Conservation (phyloP, 2,329 filamentous ascomycete species). For the Pseudopyrenochaeta lycopersici region DNA sequence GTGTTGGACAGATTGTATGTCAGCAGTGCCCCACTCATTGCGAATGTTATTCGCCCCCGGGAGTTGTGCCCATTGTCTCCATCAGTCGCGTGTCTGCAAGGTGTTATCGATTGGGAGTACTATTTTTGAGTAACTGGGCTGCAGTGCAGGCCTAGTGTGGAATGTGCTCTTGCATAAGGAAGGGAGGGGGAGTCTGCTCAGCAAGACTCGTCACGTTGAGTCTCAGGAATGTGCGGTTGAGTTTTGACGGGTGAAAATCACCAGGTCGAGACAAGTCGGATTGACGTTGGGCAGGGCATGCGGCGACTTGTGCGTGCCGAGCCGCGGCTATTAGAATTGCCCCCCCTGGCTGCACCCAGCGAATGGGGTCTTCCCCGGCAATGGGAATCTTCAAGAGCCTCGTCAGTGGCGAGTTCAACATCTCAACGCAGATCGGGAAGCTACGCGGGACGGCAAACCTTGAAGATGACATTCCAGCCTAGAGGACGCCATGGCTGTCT, state of each 20-base stretch:
- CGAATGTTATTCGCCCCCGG: not conserved
- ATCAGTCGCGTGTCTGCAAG: conserved; percentile 4
- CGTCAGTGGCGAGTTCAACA: conserved; percentile 20
- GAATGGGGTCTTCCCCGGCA: conserved; percentile 17
- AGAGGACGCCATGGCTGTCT: not conserved
- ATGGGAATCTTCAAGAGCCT: conserved; percentile 18
- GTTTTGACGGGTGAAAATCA: conserved; percentile 6
- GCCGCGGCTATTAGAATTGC: conserved; percentile 23
- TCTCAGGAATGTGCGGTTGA: conserved; percentile 28
- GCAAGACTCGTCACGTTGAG: conserved; percentile 1
- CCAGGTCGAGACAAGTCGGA: conserved; percentile 19
- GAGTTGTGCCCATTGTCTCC: not conserved
- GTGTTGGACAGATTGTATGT: conserved; percentile 8
- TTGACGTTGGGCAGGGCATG: conserved; percentile 12
- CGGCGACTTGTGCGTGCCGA: conserved; percentile 34
- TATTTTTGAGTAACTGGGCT: not conserved
- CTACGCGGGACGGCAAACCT: not conserved
- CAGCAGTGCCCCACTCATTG: not conserved
- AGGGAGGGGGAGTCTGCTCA: conserved; percentile 7
- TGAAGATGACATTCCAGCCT: not conserved
- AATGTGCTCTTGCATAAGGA: not conserved
- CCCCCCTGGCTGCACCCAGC: conserved; percentile 19
- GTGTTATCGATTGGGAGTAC: conserved; percentile 1
- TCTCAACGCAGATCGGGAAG: conserved; percentile 16
- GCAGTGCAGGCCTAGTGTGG: not conserved